These are phyloP conservation scores for Leishmania braziliensis DNA, from an alignment of 208 protist genomes.

Conservation along the genomic window DNA sequence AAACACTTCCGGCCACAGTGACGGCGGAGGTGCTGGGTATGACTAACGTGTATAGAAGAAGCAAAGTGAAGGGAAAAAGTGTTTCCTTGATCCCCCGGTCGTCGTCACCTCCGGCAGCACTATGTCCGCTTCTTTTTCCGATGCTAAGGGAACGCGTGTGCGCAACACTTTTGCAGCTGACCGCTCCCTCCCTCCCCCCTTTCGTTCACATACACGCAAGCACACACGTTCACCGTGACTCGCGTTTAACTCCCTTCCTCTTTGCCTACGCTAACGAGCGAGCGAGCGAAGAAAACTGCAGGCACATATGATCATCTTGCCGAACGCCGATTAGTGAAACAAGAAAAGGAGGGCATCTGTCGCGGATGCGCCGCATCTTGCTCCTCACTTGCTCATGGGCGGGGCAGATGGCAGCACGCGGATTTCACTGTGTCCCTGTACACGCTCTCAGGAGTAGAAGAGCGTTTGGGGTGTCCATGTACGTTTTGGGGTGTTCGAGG, in stretches of 20 bases:
- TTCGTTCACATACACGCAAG: background rate
- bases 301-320: background rate
- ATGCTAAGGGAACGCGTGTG: background rate
- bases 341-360: background rate
- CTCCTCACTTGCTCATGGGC: background rate
- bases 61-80: background rate
- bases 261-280: background rate
- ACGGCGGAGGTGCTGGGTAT: background rate
- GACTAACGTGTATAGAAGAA: background rate
- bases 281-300: background rate
- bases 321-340: background rate
- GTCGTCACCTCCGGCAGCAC: background rate
- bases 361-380: background rate
- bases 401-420: background rate
- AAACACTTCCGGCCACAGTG: conserved; percentile 74
- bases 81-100: background rate
- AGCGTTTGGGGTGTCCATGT: background rate
- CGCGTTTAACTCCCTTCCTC: background rate
- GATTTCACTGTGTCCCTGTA: background rate
- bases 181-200: background rate
- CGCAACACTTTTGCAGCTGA: background rate
- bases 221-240: background rate
- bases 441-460: background rate
- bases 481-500: background rate
- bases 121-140: background rate